phyloP scores from a whole-genome alignment of 2,329 filamentous ascomycete genomes.

The Cordyceps sp. region DNA sequence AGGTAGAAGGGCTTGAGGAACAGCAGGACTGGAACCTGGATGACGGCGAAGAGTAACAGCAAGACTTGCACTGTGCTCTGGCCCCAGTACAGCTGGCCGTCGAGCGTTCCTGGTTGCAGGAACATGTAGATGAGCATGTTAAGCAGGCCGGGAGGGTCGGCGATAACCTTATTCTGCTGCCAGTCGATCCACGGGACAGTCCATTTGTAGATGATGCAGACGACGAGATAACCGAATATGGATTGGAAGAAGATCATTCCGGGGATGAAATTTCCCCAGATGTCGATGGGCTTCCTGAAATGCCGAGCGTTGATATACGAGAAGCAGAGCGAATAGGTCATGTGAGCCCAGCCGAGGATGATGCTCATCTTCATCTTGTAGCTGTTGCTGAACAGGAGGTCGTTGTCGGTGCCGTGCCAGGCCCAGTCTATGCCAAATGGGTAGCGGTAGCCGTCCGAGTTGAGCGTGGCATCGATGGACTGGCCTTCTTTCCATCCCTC shows the following conservation, averaged over 20 bases:
- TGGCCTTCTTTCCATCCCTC: slow-evolving; percentile 47
- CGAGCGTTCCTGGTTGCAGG: slow-evolving; percentile 61
- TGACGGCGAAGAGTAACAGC: slow-evolving; percentile 65
- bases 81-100: slow-evolving; percentile 60
- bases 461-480: slow-evolving; percentile 49
- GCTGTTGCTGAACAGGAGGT: slow-evolving; percentile 90
- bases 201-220: slow-evolving; percentile 97
- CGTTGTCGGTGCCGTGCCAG: slow-evolving; percentile 94
- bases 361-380: slow-evolving; percentile 99
- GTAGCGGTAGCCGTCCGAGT: slow-evolving; percentile 60
- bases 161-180: slow-evolving; percentile 16
- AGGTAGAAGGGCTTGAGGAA: slow-evolving; percentile 95
- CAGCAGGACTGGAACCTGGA: slow-evolving; percentile 78
- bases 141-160: slow-evolving; percentile 67
- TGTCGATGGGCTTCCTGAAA: slow-evolving; percentile 88
- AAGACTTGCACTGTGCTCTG: slow-evolving; percentile 63
- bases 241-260: slow-evolving; percentile 99
- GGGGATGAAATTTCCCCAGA: slow-evolving; percentile 93
- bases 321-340: slow-evolving; percentile 95
- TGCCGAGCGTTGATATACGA: slow-evolving; percentile 86
- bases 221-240: slow-evolving; percentile 90
- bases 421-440: slow-evolving; percentile 92
- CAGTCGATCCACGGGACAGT: slow-evolving; percentile 60
- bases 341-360: slow-evolving; percentile 90
- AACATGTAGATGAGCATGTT: slow-evolving; percentile 99